phyloP scores from a whole-genome alignment of 176 grass and related monocot genomes.

The Hyparrhenia diplandra region DNA sequence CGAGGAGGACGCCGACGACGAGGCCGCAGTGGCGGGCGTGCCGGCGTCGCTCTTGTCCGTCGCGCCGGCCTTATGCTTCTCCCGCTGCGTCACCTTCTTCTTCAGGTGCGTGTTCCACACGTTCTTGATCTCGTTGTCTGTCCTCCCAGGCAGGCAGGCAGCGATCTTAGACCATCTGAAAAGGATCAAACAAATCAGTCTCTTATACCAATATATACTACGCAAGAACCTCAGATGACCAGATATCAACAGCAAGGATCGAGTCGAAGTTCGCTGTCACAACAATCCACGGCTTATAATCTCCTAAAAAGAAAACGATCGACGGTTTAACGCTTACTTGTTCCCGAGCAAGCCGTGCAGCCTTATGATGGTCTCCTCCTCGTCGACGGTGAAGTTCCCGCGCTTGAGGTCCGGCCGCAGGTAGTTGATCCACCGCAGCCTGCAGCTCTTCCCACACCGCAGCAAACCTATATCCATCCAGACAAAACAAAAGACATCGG shows the following conservation, averaged over 20 bases:
- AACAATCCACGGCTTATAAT: no score
- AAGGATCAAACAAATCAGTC: not conserved
- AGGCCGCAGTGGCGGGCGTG: not conserved
- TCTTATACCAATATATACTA: not conserved
- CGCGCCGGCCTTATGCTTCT: not conserved
- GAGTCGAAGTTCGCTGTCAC: not conserved
- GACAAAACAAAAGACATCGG: not conserved
- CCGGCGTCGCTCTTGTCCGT: not conserved
- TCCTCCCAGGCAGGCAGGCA: conserved; percentile 70
- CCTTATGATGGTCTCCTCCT: conserved; percentile 79
- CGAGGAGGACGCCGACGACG: conserved; percentile 37
- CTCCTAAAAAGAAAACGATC: no score
- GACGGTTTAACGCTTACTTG: conserved; percentile 44
- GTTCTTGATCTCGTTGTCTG: conserved; percentile 99
- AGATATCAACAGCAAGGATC: not conserved
- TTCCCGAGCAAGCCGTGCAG: conserved; percentile 74
- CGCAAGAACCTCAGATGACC: not conserved
- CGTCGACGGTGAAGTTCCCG: conserved; percentile 70
- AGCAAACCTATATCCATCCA: conserved; percentile 44
- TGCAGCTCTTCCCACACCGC: conserved; percentile 91
- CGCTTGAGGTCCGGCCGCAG: conserved; percentile 91
- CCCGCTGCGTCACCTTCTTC: conserved; percentile 46
- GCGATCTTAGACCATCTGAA: conserved; percentile 90
- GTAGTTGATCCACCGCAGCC: conserved; percentile 94
- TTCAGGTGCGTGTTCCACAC: conserved; percentile 95